These are phyloP conservation scores for Meripilus lineatus DNA, from an alignment of 1,284 basidiomycete species.

Conservation along the genomic window DNA sequence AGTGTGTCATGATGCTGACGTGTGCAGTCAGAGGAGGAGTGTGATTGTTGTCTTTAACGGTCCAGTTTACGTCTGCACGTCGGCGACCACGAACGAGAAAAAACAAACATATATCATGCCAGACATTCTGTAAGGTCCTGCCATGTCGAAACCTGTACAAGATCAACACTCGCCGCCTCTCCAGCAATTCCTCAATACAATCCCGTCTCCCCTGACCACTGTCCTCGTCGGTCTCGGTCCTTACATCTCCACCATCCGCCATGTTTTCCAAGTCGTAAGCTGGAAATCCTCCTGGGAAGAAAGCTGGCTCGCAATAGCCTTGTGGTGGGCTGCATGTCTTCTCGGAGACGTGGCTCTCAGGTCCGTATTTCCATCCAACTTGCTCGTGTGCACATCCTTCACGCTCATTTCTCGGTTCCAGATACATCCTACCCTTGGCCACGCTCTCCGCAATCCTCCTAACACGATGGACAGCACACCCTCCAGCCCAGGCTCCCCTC, in stretches of 20 bases:
- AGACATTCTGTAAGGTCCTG: neutral
- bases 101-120: neutral
- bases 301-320: constrained; percentile 60
- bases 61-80: too few relatives aligned
- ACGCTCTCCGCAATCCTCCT: constrained; percentile 31
- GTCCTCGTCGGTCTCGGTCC: constrained; percentile 58
- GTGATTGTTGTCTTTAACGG: constrained; percentile 1
- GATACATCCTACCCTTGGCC: constrained; percentile 42
- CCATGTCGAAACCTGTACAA: constrained; percentile 19
- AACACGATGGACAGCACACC: constrained; percentile 25
- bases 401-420: constrained; percentile 15
- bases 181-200: constrained; percentile 48
- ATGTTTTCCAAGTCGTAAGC: constrained; percentile 47
- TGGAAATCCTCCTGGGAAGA: constrained; percentile 66
- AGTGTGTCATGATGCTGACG: too few relatives aligned
- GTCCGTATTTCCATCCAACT: constrained; percentile 35
- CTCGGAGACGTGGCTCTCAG: constrained; percentile 50
- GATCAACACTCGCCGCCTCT: constrained; percentile 25
- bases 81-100: neutral
- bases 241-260: constrained; percentile 44
- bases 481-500: constrained; percentile 29
- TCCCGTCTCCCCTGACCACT: constrained; percentile 55
- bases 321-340: constrained; percentile 79
- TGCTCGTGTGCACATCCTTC: constrained; percentile 5
- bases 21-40: too few relatives aligned